Evolutionary conservation across 768 basidiomycete species (phyloP), one percentile per base, ranked within the genome.

Genomic region (Boletus pseudo-olivaceus): DNA sequence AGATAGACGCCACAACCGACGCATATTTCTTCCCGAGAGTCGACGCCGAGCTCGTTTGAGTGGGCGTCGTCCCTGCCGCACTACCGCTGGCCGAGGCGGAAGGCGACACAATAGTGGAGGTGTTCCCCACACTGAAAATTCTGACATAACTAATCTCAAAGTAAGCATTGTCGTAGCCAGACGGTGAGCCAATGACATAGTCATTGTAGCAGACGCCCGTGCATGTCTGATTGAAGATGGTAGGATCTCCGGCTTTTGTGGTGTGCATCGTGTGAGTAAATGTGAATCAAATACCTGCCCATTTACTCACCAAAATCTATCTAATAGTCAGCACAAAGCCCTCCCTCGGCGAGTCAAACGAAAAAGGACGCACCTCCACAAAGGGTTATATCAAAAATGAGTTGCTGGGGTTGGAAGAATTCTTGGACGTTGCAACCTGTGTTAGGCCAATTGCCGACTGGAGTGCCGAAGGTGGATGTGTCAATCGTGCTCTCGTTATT

Each of bases 351-450:
- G 10, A 37, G 23, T 17, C 61, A 59, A 49, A 67, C 49, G 33
- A 49, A 27, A 54, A 30, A 38, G 43, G 45, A 78, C 78, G 57
- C 35, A 76, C 76, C 76, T 65, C 84, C 85, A 49, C 86, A 87
- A 7, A 87, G 77, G 1, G 88, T 87, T 53, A 90, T 90, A 63
- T 87, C 84, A 52, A 90, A 81, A 17, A 89, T 83, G 40, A 90
- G 75, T 53, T 81, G 75, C 62, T 90, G 87, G 0, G 82, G 74
- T 48, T 77, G 71, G 66, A 88, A 87, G 69, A 76, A 86, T 19
- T 71, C 60, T 47, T 73, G 70, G 32, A 82, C 73, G 34, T 72
- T 65, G 68, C 90, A 91, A 23, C 75, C 75, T 15, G 75, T 73
- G 2, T 78, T 69, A 5, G 84, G 80, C 80, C 84, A 91, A 61